phyloP scores from a whole-genome alignment of 176 grass and related monocot species.

The Oryza meridionalis region DNA sequence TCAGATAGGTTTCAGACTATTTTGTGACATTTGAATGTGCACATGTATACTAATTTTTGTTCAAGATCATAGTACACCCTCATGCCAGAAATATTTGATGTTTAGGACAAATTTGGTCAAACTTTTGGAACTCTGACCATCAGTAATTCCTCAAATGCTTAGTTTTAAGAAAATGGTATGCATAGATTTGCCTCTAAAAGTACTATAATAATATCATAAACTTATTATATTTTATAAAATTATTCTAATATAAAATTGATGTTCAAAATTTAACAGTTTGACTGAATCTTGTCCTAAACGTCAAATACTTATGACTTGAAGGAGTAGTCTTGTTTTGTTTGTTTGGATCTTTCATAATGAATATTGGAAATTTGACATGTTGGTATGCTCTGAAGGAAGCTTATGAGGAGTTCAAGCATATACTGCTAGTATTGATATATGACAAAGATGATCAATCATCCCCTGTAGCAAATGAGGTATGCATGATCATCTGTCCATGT shows the following conservation, averaged over 20 bases:
- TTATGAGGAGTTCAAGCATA: slow-evolving; percentile 99
- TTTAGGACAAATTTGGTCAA: too few relatives aligned
- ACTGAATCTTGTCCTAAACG: too few relatives aligned
- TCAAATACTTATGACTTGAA: too few relatives aligned
- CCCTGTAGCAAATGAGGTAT: slow-evolving; percentile 86
- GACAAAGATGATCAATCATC: slow-evolving; percentile 89
- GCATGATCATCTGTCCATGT: not conserved
- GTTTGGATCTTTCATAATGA: slow-evolving; percentile 26
- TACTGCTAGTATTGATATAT: slow-evolving; percentile 89
- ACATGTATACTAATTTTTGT: not conserved
- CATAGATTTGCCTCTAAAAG: too few relatives aligned
- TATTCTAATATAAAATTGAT: too few relatives aligned
- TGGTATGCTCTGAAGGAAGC: slow-evolving; percentile 77
- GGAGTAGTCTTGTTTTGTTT: slow-evolving; percentile 30
- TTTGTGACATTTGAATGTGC: not conserved
- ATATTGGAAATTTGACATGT: slow-evolving; percentile 40
- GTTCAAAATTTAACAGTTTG: too few relatives aligned
- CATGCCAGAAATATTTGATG: too few relatives aligned
- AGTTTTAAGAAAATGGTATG: too few relatives aligned
- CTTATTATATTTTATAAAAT: too few relatives aligned
- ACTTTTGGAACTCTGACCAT: too few relatives aligned
- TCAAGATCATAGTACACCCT: not conserved
- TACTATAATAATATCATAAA: too few relatives aligned
- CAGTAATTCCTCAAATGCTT: too few relatives aligned
- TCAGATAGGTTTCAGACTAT: not conserved